These are phyloP conservation scores for Apocynum venetum DNA, from an alignment of 257 asterid species.

Conservation along the genomic window DNA sequence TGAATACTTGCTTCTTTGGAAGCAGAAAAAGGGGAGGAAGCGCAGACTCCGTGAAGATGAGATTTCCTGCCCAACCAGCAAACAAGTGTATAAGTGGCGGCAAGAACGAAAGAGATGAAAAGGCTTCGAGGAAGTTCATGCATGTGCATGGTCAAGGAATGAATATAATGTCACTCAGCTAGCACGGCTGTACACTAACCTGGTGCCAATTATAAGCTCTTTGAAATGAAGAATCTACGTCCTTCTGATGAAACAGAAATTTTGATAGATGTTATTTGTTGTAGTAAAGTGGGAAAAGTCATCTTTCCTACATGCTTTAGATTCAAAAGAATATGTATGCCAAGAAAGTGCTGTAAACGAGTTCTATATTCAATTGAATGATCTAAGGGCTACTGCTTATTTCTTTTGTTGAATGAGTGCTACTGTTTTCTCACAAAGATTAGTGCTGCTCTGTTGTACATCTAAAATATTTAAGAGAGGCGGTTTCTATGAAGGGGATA, in stretches of 20 bases:
- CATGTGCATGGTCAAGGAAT: neutral
- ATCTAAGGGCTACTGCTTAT: neutral
- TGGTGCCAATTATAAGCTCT: neutral
- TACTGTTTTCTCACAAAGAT: neutral
- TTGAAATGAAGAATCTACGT: neutral
- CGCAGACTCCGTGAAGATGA: slow-evolving; percentile 87
- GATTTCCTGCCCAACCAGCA: slow-evolving; percentile 47
- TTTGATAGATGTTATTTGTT: neutral
- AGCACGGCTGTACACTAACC: neutral
- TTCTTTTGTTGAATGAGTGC: neutral
- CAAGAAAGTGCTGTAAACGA: no score
- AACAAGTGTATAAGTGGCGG: slow-evolving; percentile 76
- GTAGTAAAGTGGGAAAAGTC: neutral
- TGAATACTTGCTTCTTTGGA: slow-evolving; percentile 3
- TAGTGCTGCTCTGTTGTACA: slow-evolving; percentile 6
- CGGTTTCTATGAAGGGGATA: no score
- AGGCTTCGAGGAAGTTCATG: neutral
- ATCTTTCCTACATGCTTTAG: neutral
- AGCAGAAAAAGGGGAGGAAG: slow-evolving; percentile 80
- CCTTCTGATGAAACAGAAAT: neutral
- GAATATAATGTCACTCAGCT: neutral
- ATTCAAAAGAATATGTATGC: neutral
- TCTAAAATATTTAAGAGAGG: neutral
- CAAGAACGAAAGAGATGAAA: slow-evolving; percentile 64
- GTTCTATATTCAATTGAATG: no score